Percentiles rank a stretch among this genome's conserved stretches.
phyloP scores from a whole-genome alignment of 768 basidiomycete genomes.

The Coprinopsis marcescibilis region DNA sequence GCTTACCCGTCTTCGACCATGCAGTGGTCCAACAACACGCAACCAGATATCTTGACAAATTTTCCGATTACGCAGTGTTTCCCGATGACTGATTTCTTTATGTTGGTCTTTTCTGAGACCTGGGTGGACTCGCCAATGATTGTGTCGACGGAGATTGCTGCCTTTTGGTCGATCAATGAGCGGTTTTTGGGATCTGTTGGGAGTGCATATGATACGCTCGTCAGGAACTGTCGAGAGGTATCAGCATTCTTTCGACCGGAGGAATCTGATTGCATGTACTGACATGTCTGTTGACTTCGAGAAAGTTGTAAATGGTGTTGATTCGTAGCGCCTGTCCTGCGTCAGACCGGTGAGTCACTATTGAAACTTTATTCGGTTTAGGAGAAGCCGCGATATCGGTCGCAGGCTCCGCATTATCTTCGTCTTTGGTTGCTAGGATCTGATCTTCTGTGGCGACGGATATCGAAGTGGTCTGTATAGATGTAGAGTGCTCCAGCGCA shows the following conservation, averaged over 20 bases:
- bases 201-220: conserved; percentile 43
- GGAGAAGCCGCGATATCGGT: background rate
- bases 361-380: conserved; percentile 55
- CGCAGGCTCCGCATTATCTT: background rate
- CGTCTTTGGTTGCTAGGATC: conserved; percentile 14
- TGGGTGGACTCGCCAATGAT: conserved; percentile 80
- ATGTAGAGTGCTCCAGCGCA: conserved; percentile 58
- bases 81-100: conserved; percentile 78
- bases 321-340: conserved; percentile 60
- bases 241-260: no score
- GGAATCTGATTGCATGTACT: no score
- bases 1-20: conserved; percentile 80
- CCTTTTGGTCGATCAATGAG: conserved; percentile 69
- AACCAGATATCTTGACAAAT: conserved; percentile 78
- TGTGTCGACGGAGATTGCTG: conserved; percentile 79
- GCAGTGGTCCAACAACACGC: conserved; percentile 85
- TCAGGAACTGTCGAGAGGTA: conserved; percentile 40
- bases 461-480: conserved; percentile 14
- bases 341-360: conserved; percentile 50
- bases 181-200: conserved; percentile 59
- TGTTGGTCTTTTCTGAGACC: conserved; percentile 70
- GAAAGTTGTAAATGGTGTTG: conserved; percentile 71
- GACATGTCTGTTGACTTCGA: conserved; percentile 79
- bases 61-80: conserved; percentile 81
- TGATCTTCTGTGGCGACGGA: background rate